These are phyloP conservation scores for Hydnum rufescens DNA, from an alignment of 768 basidiomycete genomes.

Conservation along the genomic window DNA sequence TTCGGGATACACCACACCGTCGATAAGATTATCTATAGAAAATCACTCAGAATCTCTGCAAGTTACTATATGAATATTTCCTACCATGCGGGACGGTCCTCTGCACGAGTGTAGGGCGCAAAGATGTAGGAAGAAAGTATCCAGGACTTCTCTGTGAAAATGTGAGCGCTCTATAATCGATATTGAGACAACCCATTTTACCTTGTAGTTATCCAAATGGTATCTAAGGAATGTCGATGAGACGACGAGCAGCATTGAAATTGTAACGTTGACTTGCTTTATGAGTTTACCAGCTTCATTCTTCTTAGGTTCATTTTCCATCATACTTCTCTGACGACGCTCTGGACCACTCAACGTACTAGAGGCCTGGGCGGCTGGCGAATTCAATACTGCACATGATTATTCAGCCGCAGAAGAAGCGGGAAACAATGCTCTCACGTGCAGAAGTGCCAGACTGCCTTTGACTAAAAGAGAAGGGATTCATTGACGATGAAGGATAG, in stretches of 20 bases:
- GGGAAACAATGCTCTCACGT: no score
- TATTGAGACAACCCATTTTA: constrained; percentile 8
- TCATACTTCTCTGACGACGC: background rate
- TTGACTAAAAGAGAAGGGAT: no score
- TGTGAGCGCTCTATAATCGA: background rate
- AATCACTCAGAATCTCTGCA: background rate
- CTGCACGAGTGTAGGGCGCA: constrained; percentile 79
- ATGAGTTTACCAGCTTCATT: constrained; percentile 69
- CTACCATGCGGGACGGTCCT: constrained; percentile 67
- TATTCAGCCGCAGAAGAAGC: no score
- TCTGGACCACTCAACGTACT: background rate
- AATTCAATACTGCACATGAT: no score
- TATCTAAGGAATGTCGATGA: constrained; percentile 36
- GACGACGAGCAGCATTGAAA: background rate
- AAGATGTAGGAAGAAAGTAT: constrained; percentile 74
- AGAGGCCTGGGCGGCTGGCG: background rate
- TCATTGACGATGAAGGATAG: no score
- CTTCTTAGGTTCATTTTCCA: constrained; percentile 23
- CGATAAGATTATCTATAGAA: constrained; percentile 64
- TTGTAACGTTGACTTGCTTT: constrained; percentile 26
- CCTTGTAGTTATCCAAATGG: constrained; percentile 70
- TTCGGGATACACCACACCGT: constrained; percentile 74
- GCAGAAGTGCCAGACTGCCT: no score
- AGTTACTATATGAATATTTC: constrained; percentile 10
- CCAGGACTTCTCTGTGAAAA: constrained; percentile 40